Base-by-base conservation (phyloP, 2,329 filamentous ascomycete genomes). In the Arthrinium phaeospermum region DNA sequence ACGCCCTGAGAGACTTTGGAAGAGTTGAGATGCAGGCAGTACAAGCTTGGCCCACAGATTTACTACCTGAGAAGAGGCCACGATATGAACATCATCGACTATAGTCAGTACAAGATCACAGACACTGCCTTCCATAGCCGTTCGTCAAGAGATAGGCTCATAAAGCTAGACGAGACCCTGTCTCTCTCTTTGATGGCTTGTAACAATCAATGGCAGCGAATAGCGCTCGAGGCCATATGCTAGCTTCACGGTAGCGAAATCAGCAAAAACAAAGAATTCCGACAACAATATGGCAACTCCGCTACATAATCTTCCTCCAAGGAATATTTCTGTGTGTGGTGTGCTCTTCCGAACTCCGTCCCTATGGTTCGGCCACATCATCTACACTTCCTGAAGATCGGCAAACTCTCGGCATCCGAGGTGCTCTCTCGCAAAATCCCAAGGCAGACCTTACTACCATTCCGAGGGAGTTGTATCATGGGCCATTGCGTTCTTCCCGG, bases 171-270 rank as follows among this genome's bases (percentile, higher is more conserved):
- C 77, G 79, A 82, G 80, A 81, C 80, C 76, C 79, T 74, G 76
- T 75, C 79, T 75, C 79, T 76, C 83, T 82, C 80, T 82, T 84
- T 79, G 82, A 77, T 81, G 82, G 86, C 86, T 67, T 87, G 85
- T 87, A 88, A 84, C 86, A 85, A 76, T 84, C 83, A 84, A 83
- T 85, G 82, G 85, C 84, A 86, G 87, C 87, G 86, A 85, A 85
- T 89, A 89, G 88, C 87, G 86, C 87, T 86, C 86, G 83, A 86
- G 84, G 85, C 85, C 85, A 90, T 88, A 89, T 90, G 88, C 89
- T 93, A 93, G 91, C 90, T 90, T 90, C 88, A 91, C 89, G 91
- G 91, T 93, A 93, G 92, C 91, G 92, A 89, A 91, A 82, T 85
- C 83, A 78, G 80, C 61, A 74, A 72, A 72, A 74, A 80, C 74